Conservation (phyloP, 768 basidiomycete genomes). For the Scleroderma citrinum region DNA sequence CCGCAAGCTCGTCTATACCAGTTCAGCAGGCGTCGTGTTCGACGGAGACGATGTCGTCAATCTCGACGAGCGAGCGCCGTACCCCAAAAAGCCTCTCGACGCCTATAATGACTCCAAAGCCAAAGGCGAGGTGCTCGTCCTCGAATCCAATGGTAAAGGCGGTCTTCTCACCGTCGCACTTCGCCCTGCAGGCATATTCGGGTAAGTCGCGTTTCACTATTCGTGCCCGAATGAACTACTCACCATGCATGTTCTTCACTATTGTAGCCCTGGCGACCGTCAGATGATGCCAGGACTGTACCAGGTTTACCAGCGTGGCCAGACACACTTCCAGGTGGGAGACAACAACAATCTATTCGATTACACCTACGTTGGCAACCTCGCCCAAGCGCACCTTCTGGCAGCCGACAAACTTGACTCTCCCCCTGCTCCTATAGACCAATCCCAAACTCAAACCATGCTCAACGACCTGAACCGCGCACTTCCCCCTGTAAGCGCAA, state of each 20-base stretch:
- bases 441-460: conserved; percentile 26
- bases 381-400: conserved; percentile 89
- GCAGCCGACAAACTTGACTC: conserved; percentile 82
- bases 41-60: conserved; percentile 76
- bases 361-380: conserved; percentile 95
- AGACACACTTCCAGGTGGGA: conserved; percentile 92
- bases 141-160: conserved; percentile 80
- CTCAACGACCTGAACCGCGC: conserved; percentile 41
- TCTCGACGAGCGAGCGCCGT: conserved; percentile 80
- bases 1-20: conserved; percentile 88
- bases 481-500: conserved; percentile 56
- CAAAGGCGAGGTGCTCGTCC: conserved; percentile 75
- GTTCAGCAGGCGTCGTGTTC: conserved; percentile 87
- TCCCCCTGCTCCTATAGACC: conserved; percentile 33
- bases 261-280: conserved; percentile 83
- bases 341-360: conserved; percentile 91
- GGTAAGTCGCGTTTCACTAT: conserved; percentile 42
- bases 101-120: conserved; percentile 95
- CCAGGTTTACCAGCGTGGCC: conserved; percentile 69
- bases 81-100: conserved; percentile 72
- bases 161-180: conserved; percentile 86
- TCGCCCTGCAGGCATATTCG: conserved; percentile 93
- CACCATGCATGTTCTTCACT: too few relatives aligned
- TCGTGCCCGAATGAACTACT: background rate
- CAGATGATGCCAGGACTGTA: conserved; percentile 79